Percentiles rank a stretch among this genome's conserved stretches.
These are phyloP conservation scores for Ligustrum vulgare DNA, from an alignment of 257 asterid species.

Conservation along the genomic window DNA sequence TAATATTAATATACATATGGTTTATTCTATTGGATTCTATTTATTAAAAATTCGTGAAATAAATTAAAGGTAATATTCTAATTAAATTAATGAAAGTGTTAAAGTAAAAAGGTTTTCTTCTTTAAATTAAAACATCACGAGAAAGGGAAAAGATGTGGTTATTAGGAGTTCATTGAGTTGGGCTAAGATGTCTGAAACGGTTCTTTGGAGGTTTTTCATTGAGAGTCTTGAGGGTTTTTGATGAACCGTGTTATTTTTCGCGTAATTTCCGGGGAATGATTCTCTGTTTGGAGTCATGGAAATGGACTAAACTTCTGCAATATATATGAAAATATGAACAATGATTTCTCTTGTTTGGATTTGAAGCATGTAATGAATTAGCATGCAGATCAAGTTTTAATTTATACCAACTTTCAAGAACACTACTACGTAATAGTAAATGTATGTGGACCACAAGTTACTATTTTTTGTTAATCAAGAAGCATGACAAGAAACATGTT, in stretches of 20 bases:
- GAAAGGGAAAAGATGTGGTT: slow-evolving; percentile 37
- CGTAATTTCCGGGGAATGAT: slow-evolving; percentile 23
- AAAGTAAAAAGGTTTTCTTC: background rate
- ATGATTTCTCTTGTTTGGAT: background rate
- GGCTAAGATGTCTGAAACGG: slow-evolving; percentile 73
- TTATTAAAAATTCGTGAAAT: slow-evolving; percentile 4
- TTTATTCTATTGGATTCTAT: too few relatives aligned
- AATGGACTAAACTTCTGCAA: background rate
- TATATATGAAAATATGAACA: background rate
- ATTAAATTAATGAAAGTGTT: background rate
- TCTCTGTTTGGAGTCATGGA: slow-evolving; percentile 46
- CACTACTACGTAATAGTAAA: background rate
- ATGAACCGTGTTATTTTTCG: slow-evolving; percentile 20
- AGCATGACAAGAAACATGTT: background rate
- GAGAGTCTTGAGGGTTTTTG: slow-evolving; percentile 56
- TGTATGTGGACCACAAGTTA: slow-evolving; percentile 38
- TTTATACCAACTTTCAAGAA: slow-evolving; percentile 32
- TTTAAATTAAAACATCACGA: slow-evolving; percentile 39
- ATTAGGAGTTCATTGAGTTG: slow-evolving; percentile 46
- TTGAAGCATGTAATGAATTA: background rate
- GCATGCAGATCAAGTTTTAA: slow-evolving; percentile 19
- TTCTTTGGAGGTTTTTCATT: slow-evolving; percentile 57
- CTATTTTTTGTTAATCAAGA: background rate
- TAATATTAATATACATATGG: too few relatives aligned
- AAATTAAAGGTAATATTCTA: background rate